Evolutionary conservation across 164 flowering plant species (phyloP), one percentile per base, ranked within the genome.

Genomic region (Paratinospora sagittata): DNA sequence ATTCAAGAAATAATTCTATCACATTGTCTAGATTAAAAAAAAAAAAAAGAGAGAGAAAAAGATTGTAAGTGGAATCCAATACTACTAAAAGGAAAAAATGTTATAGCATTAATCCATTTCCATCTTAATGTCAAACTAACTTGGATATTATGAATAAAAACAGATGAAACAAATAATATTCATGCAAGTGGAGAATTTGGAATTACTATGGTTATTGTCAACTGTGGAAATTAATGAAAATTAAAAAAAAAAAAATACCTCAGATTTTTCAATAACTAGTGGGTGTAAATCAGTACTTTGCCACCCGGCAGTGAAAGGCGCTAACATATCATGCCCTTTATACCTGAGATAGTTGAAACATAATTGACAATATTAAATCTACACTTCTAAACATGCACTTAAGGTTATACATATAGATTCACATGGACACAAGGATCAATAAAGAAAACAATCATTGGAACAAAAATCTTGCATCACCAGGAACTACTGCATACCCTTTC

Each of bases 271-370:
- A 49, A 95, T 95, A 33, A 95, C 84, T 34, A 95, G 77, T 34
- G 98, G 98, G 81, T 90, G 73, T 70, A 82, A 24, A 74, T 92
- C 97, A 34, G 85, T 75, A 71, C 75, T 75, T 74, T 92, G 97
- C 91, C 93, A 89, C 49, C 99, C 99, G 65, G 99, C 90, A 64
- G 99, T 95, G 74, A 95, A 95, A 63, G 99, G 99, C 66, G 99
- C 99, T 78, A 95, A 75, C 99, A 95, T 95, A 79, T 81, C 93
- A 83, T 95, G 99, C 55, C 97, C 97, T 80, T 89, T 88, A 72
- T 75, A 92, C 77, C 99, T 95, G 75, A 52, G 8, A 52, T 33
- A 37, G 36, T 45, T 30, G 7, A 52, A 4, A 52, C 24, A 73
- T 63, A 12, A 1, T 16, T 24, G 5, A 36, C 27, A 36, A 6